Conservation (phyloP, 208 protist genomes). For the Leishmania guyanensis region DNA sequence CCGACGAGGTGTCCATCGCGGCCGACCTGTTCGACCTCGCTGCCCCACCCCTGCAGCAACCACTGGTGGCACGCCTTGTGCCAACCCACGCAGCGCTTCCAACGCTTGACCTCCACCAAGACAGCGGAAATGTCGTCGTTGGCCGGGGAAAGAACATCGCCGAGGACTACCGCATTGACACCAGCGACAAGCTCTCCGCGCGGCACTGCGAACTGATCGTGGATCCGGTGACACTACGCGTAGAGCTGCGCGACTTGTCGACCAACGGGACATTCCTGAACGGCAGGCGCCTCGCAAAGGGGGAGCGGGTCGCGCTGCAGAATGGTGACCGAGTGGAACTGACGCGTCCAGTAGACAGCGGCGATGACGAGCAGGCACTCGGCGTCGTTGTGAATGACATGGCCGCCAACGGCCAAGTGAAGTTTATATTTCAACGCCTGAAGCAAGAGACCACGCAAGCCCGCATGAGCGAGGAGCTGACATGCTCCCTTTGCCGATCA, state of each 20-base stretch:
- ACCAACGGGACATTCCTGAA: conserved; percentile 88
- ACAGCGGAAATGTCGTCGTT: conserved; percentile 45
- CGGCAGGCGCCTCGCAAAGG: conserved; percentile 50
- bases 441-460: conserved; percentile 35
- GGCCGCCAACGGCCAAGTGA: conserved; percentile 21
- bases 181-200: conserved; percentile 52
- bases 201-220: conserved; percentile 75
- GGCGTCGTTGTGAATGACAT: background rate
- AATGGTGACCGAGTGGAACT: conserved; percentile 59
- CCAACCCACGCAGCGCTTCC: conserved; percentile 30
- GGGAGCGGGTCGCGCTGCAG: conserved; percentile 43
- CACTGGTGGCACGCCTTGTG: conserved; percentile 76
- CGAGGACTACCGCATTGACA: conserved; percentile 59
- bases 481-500: conserved; percentile 68
- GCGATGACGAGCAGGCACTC: background rate
- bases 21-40: conserved; percentile 81
- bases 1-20: conserved; percentile 25
- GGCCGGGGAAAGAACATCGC: conserved; percentile 75
- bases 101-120: conserved; percentile 43
- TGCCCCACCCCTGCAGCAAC: conserved; percentile 62
- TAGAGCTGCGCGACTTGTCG: conserved; percentile 66
- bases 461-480: conserved; percentile 66
- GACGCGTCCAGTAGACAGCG: conserved; percentile 27
- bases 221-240: conserved; percentile 50
- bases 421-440: conserved; percentile 71